Percentiles rank a stretch among this genome's conserved stretches.
phyloP scores from a whole-genome alignment of 805 yeast species.

The Debaryomyces maramus region DNA sequence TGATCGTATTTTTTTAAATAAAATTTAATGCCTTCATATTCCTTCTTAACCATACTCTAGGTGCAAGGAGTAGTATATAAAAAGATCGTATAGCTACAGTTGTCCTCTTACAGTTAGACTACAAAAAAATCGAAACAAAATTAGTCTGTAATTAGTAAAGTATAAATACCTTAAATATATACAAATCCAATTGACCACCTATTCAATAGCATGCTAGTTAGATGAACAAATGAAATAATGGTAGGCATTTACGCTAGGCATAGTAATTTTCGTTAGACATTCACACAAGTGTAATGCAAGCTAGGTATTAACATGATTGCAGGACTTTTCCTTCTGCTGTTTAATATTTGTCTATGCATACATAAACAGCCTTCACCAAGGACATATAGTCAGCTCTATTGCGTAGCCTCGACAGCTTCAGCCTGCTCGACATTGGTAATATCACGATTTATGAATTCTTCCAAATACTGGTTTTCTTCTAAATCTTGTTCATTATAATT shows the following conservation, averaged over 20 bases:
- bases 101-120: too few species aligned
- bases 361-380: too few species aligned
- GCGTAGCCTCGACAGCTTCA: conserved; percentile 10
- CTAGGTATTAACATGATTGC: too few species aligned
- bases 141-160: too few species aligned
- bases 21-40: background rate
- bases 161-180: background rate
- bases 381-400: background rate
- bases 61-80: too few species aligned
- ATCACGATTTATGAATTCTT: conserved; percentile 36
- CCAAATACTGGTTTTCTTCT: conserved; percentile 34
- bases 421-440: conserved; percentile 16
- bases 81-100: too few species aligned
- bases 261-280: too few species aligned
- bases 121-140: too few species aligned
- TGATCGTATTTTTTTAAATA: background rate
- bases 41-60: too few species aligned
- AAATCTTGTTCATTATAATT: conserved; percentile 39
- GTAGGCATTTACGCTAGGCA: background rate
- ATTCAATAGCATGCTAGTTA: background rate
- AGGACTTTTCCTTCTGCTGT: too few species aligned
- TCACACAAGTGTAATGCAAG: too few species aligned
- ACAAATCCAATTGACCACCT: background rate
- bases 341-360: too few species aligned
- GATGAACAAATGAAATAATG: background rate